Evolutionary conservation across 2,329 filamentous ascomycete genomes (phyloP).

Genomic region (Boeremia exigua): DNA sequence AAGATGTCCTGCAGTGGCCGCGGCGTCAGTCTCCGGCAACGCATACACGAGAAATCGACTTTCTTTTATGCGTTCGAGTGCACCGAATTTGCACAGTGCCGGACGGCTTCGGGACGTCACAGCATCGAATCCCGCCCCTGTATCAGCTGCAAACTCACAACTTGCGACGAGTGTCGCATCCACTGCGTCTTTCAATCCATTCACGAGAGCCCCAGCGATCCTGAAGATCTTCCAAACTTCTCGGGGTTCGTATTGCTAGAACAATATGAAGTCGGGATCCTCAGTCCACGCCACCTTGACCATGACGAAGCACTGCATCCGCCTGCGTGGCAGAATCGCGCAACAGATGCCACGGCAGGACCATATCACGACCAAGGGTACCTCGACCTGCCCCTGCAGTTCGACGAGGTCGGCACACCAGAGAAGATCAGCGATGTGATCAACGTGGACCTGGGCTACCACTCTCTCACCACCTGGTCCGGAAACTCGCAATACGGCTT

Average conservation of each 20-base stretch:
- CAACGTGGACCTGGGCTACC: slow-evolving; percentile 30
- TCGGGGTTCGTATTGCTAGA: slow-evolving; percentile 40
- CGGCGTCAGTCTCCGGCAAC: slow-evolving; percentile 32
- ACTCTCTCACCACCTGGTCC: slow-evolving; percentile 24
- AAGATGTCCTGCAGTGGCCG: slow-evolving; percentile 36
- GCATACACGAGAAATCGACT: slow-evolving; percentile 30
- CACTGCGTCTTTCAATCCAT: slow-evolving; percentile 45
- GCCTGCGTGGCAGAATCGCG: slow-evolving; percentile 6
- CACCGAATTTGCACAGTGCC: slow-evolving; percentile 33
- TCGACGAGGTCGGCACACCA: slow-evolving; percentile 21
- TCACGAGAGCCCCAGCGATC: slow-evolving; percentile 29
- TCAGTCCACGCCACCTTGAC: slow-evolving; percentile 36
- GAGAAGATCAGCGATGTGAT: slow-evolving; percentile 36
- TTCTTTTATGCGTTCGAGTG: slow-evolving; percentile 33
- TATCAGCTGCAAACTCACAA: slow-evolving; percentile 33
- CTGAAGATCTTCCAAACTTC: slow-evolving; percentile 39
- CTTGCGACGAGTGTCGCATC: slow-evolving; percentile 45
- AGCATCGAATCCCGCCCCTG: slow-evolving; percentile 33
- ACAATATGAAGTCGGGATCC: slow-evolving; percentile 33
- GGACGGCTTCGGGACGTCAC: slow-evolving; percentile 9
- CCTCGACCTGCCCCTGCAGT: slow-evolving; percentile 37
- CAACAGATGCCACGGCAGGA: neutral
- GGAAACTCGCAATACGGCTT: slow-evolving; percentile 26
- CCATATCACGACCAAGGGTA: slow-evolving; percentile 43
- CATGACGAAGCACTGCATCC: neutral